These are phyloP conservation scores for Yarrowia bubula DNA, from an alignment of 805 yeast genomes.

Conservation along the genomic window DNA sequence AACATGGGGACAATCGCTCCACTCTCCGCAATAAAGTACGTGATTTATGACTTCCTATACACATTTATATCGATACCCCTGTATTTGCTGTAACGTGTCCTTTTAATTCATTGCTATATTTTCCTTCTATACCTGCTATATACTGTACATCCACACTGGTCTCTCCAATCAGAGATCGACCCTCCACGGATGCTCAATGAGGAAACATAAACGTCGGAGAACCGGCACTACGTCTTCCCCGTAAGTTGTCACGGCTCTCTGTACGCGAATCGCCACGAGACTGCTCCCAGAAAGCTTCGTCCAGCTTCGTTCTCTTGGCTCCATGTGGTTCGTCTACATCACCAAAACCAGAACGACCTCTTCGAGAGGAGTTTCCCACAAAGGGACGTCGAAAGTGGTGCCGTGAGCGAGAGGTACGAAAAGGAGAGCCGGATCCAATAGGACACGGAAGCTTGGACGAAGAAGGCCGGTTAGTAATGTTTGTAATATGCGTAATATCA, in stretches of 20 bases:
- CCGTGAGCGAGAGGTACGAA: background rate
- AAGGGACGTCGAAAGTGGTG: slow-evolving; percentile 15
- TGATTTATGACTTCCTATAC: no score
- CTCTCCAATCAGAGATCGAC: no score
- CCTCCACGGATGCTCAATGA: background rate
- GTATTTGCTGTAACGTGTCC: no score
- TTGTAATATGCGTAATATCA: background rate
- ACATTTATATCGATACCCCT: no score
- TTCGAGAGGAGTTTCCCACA: background rate
- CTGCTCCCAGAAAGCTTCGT: background rate
- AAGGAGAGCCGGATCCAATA: slow-evolving; percentile 7
- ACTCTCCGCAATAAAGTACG: no score
- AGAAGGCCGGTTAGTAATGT: background rate
- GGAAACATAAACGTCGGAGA: background rate
- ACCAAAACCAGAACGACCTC: background rate
- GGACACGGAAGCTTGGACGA: slow-evolving; percentile 12
- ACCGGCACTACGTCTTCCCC: background rate
- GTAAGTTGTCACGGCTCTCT: background rate
- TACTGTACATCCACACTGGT: no score
- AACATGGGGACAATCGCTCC: no score
- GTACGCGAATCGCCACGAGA: background rate
- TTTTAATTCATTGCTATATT: background rate
- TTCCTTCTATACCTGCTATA: background rate
- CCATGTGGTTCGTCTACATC: background rate
- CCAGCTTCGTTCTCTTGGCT: background rate